These are phyloP conservation scores for Trametes sp. DNA, from an alignment of 1,284 basidiomycete genomes.

Conservation along the genomic window DNA sequence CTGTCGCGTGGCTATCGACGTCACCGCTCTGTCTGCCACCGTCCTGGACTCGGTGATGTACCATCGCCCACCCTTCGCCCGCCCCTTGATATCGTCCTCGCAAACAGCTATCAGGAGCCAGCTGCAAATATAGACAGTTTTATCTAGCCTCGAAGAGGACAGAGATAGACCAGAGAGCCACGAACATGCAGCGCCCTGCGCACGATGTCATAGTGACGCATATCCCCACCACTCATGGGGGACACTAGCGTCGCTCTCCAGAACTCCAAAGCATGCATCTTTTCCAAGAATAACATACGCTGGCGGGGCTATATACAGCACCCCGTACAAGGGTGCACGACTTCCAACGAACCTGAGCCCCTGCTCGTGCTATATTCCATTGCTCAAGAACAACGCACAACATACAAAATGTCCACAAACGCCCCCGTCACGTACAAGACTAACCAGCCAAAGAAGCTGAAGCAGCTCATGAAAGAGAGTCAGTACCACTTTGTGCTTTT, in stretches of 20 bases:
- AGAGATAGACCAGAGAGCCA: too few relatives aligned
- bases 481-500: background rate
- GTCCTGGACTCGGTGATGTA: too few relatives aligned
- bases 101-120: too few relatives aligned
- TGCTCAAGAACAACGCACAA: background rate
- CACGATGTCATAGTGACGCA: slow-evolving; percentile 18
- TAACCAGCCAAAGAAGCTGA: slow-evolving; percentile 33
- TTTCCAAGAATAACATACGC: slow-evolving; percentile 3
- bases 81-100: too few relatives aligned
- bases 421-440: slow-evolving; percentile 32
- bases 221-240: background rate
- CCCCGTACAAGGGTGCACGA: background rate
- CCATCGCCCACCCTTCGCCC: too few relatives aligned
- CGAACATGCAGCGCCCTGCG: too few relatives aligned
- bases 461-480: slow-evolving; percentile 35
- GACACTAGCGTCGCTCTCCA: background rate
- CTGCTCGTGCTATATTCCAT: background rate
- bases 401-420: slow-evolving; percentile 6
- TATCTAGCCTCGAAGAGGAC: too few relatives aligned
- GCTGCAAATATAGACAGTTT: too few relatives aligned
- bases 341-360: background rate
- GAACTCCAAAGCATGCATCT: background rate
- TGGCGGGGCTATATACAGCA: background rate
- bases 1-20: too few relatives aligned
- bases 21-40: too few relatives aligned